Base-by-base conservation (phyloP, 352 stramenopile genomes). In the Globisporangium cystogenes region DNA sequence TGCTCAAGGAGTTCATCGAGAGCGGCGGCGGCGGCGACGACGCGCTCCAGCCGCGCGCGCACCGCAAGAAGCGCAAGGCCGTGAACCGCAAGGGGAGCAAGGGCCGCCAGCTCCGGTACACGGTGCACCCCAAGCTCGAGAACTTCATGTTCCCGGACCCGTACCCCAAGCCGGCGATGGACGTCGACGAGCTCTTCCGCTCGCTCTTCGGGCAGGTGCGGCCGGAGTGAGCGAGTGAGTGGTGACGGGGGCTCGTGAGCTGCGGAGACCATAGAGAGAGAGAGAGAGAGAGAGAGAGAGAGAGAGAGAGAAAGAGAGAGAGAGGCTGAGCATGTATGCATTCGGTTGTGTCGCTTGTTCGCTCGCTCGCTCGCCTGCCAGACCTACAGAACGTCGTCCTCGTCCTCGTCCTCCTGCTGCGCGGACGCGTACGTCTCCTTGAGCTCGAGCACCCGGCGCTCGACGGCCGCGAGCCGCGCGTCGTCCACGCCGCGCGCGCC, bases 61-160 rank as follows among this genome's bases (percentile, higher is more conserved):
- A 90, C 47, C 74, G 75, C 57, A 95, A 95, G 74, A 93, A 92
- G 64, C 86, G 82, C 54, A 91, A 92, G 74, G 51, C 67, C 14
- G 81, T 95, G n/a, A 93, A 95, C 68, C 85, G 85, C 58, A 93
- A 93, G 59, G 85, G 82, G 14, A 93, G 82, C 53, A 95, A 95
- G 51, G 85, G 85, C 40, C 81, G 85, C 27, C 70, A 87, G 55
- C 57, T 95, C 48, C 82, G 83, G 53, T 95, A 89, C 70, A 88
- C 70, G 11, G 82, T 93, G 31, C 81, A 93, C 62, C 81, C 85
- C 0, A 95, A 95, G 67, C 72, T 95, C 24, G 82, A 95, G 57
- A 92, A 95, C 64, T 95, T 95, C 45, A 95, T 93, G 85, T 95
- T 93, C 53, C 85, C 85, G 0, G 81, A 93, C 47, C 85, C 85